A percentile compares a stretch with the other conserved stretches of the same genome.
These are phyloP conservation scores for Exobasidium cylindrosporum DNA, from an alignment of 1,284 basidiomycete species.

Conservation along the genomic window DNA sequence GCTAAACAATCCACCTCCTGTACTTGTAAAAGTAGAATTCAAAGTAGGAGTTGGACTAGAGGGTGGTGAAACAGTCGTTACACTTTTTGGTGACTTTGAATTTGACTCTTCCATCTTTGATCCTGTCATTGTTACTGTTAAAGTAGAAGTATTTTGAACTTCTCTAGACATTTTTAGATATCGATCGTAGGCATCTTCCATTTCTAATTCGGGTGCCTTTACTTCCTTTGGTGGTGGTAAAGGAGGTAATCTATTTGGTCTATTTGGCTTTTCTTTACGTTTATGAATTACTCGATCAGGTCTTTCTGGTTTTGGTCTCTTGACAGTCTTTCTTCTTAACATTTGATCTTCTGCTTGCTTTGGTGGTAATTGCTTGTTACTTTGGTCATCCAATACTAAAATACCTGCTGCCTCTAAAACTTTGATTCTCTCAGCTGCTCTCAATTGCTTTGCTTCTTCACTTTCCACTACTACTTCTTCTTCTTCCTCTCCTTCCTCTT, in stretches of 20 bases:
- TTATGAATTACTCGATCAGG: slow-evolving; percentile 10
- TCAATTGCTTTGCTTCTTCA: slow-evolving; percentile 62
- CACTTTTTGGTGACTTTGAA: neutral
- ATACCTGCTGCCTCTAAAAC: slow-evolving; percentile 84
- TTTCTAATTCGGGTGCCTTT: slow-evolving; percentile 48
- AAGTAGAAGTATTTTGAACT: slow-evolving; percentile 13
- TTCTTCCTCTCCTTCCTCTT: slow-evolving; percentile 58
- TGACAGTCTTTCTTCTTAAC: slow-evolving; percentile 11
- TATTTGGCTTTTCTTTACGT: slow-evolving; percentile 9
- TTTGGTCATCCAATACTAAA: slow-evolving; percentile 54
- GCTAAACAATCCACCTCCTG: slow-evolving; percentile 31
- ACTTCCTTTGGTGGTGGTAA: slow-evolving; percentile 8
- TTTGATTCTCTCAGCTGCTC: slow-evolving; percentile 72
- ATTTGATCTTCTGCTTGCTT: slow-evolving; percentile 4
- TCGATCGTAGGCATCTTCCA: slow-evolving; percentile 85
- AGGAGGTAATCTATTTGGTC: slow-evolving; percentile 23
- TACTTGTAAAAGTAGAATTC: slow-evolving; percentile 14
- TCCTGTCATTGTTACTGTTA: neutral
- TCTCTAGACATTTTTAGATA: slow-evolving; percentile 62
- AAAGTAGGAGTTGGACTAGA: slow-evolving; percentile 17
- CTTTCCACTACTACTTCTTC: slow-evolving; percentile 56
- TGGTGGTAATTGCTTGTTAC: neutral
- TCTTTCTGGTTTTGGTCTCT: slow-evolving; percentile 28
- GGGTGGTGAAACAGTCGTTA: slow-evolving; percentile 12
- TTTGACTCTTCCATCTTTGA: too few relatives aligned